These are phyloP conservation scores for Incumbomyces lentus DNA, from an alignment of 2,329 filamentous ascomycete genomes.

Conservation along the genomic window DNA sequence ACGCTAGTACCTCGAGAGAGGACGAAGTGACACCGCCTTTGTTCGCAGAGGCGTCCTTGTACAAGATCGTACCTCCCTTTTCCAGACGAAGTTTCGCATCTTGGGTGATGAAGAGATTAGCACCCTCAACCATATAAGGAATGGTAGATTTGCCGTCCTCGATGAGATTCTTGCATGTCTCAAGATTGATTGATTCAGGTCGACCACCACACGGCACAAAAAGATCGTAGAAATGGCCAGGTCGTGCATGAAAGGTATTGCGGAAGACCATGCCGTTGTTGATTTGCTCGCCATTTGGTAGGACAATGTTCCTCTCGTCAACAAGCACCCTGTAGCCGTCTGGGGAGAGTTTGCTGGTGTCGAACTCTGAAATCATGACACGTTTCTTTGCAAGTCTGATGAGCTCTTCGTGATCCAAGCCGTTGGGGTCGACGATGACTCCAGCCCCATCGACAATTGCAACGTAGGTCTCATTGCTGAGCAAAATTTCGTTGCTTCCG, in stretches of 20 bases:
- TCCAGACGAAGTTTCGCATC: constrained; percentile 93
- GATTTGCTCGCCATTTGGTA: constrained; percentile 77
- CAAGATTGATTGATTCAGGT: constrained; percentile 90
- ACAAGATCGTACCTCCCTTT: constrained; percentile 85
- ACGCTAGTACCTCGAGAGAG: constrained; percentile 88
- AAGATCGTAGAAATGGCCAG: constrained; percentile 64
- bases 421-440: constrained; percentile 86
- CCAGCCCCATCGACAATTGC: constrained; percentile 93
- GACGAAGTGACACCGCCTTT: constrained; percentile 98
- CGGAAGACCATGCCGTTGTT: constrained; percentile 91
- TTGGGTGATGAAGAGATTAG: constrained; percentile 97
- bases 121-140: constrained; percentile 93
- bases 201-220: constrained; percentile 96
- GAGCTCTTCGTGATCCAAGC: constrained; percentile 75
- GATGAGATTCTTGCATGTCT: constrained; percentile 78
- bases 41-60: constrained; percentile 97
- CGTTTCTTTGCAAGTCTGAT: constrained; percentile 73
- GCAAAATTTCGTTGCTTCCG: constrained; percentile 93
- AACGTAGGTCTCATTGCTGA: constrained; percentile 91
- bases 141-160: constrained; percentile 76
- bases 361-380: constrained; percentile 81
- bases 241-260: constrained; percentile 89
- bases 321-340: constrained; percentile 86
- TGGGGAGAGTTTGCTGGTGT: constrained; percentile 71
- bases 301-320: constrained; percentile 78